Evolutionary conservation across 345 rosid species (phyloP).

Genomic region (Orychophragmus violaceus): DNA sequence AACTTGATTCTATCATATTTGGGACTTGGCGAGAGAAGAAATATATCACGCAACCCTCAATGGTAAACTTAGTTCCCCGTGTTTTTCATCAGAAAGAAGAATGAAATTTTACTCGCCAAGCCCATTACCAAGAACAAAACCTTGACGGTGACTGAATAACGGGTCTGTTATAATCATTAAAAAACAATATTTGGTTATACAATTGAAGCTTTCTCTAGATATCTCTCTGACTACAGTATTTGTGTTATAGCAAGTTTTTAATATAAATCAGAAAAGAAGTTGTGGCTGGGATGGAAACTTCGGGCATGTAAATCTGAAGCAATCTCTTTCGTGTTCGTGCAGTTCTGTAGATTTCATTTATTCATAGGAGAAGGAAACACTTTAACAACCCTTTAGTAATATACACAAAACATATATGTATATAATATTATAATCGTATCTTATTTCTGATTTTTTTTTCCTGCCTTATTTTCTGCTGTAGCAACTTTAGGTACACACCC

Average conservation of each 20-base stretch:
- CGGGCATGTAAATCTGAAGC: slow-evolving; percentile 82
- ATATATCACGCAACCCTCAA: slow-evolving; percentile 94
- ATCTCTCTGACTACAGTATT: neutral
- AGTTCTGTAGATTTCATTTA: slow-evolving; percentile 77
- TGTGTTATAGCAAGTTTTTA: slow-evolving; percentile 21
- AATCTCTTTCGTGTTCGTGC: slow-evolving; percentile 86
- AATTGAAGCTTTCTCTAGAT: neutral
- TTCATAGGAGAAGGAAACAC: slow-evolving; percentile 29
- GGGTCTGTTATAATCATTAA: slow-evolving; percentile 18
- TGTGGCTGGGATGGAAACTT: slow-evolving; percentile 27
- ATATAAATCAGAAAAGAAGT: slow-evolving; percentile 22
- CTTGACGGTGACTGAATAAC: slow-evolving; percentile 26
- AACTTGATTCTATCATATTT: slow-evolving; percentile 69
- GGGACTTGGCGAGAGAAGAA: slow-evolving; percentile 88
- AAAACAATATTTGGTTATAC: slow-evolving; percentile 6
- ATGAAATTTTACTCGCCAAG: slow-evolving; percentile 12
- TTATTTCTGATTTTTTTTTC: neutral
- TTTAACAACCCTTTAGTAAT: slow-evolving; percentile 21
- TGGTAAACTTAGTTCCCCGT: slow-evolving; percentile 96
- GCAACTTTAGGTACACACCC: slow-evolving; percentile 3
- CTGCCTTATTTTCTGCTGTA: slow-evolving; percentile 4
- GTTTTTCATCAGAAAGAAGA: slow-evolving; percentile 87
- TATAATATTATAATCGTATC: neutral
- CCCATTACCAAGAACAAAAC: slow-evolving; percentile 13
- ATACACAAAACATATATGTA: neutral